These are phyloP conservation scores for Penicillium sp. DNA, from an alignment of 2,329 filamentous ascomycete species.

Conservation along the genomic window DNA sequence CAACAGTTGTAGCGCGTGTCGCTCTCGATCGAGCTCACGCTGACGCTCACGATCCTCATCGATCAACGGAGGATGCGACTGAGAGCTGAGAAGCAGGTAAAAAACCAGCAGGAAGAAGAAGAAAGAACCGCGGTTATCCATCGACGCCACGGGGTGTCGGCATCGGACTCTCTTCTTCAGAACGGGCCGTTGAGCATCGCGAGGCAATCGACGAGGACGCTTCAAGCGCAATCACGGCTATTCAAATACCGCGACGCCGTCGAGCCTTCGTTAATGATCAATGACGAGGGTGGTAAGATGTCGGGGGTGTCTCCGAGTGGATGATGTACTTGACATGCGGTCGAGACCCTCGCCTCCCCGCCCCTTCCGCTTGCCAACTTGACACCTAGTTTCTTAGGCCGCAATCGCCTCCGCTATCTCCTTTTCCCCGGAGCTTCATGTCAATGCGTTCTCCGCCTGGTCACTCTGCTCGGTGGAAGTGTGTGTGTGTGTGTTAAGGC, in stretches of 20 bases:
- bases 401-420: conserved; percentile 24
- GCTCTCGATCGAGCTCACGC: conserved; percentile 58
- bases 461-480: conserved; percentile 17
- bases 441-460: conserved; percentile 1
- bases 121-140: conserved; percentile 56
- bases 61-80: conserved; percentile 49
- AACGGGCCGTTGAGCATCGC: conserved; percentile 36
- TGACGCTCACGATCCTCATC: conserved; percentile 54
- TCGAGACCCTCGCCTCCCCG: conserved; percentile 25
- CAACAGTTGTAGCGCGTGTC: conserved; percentile 56
- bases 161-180: conserved; percentile 34
- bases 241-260: conserved; percentile 16
- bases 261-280: conserved; percentile 23
- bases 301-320: conserved; percentile 20
- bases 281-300: conserved; percentile 33
- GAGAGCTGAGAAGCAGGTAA: conserved; percentile 60
- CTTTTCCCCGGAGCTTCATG: conserved; percentile 20
- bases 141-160: conserved; percentile 40
- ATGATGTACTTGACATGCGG: conserved; percentile 36
- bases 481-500: conserved; percentile 20
- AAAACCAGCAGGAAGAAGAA: conserved; percentile 59
- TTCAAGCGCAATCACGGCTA: conserved; percentile 6
- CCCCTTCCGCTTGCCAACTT: conserved; percentile 25
- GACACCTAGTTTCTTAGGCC: conserved; percentile 24
- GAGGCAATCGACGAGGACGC: conserved; percentile 16